Base-by-base conservation (phyloP, 495 filamentous ascomycete species). In the Bryoglossum gracile region DNA sequence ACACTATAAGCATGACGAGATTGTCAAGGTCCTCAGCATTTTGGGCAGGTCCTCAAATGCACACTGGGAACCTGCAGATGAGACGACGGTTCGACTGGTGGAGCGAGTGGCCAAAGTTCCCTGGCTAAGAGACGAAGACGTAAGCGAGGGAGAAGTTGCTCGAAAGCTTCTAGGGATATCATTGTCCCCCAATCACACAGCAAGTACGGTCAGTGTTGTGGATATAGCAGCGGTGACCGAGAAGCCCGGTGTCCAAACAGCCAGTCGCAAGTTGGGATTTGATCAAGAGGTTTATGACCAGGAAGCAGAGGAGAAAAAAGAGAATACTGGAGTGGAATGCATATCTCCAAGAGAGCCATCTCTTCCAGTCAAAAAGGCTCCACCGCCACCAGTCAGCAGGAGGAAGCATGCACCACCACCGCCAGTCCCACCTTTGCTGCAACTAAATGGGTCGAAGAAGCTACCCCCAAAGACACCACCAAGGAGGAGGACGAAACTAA, bases 1-100 rank as follows among this genome's bases (percentile, higher is more conserved):
- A 1, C 78, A 94, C 58, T 97, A 98, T 72, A 98, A 98, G 62
- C 79, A 81, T 17, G 79, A 88, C n/a, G 89, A 95, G 53, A 74
- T 97, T 18, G 72, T 81, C 40, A 82, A 76, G 49, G 68, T 94
- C 18, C 75, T 97, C 4, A 75, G 74, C 37, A 72, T 89, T 14
- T 74, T 98, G 13, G 69, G 72, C 9, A 67, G 70, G 2, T 68
- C 70, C 5, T 67, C 70, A 38, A 87, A 80, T 45, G 75, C 73
- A 21, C 94, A 98, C 64, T 98, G 97, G 57, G 84, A 83, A 36
- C 90, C 92, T 0, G 83, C 85, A 3, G 92, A 98, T 54, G 84
- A 89, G 40, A 97, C 94, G 0, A 97, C 94, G 0, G 62, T 84
- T 23, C 77, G 91, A 18, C 80, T 98, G 13, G 86, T 94, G 10